Evolutionary conservation across 768 basidiomycete species (phyloP).

Genomic region (Lepiota subincarnata): DNA sequence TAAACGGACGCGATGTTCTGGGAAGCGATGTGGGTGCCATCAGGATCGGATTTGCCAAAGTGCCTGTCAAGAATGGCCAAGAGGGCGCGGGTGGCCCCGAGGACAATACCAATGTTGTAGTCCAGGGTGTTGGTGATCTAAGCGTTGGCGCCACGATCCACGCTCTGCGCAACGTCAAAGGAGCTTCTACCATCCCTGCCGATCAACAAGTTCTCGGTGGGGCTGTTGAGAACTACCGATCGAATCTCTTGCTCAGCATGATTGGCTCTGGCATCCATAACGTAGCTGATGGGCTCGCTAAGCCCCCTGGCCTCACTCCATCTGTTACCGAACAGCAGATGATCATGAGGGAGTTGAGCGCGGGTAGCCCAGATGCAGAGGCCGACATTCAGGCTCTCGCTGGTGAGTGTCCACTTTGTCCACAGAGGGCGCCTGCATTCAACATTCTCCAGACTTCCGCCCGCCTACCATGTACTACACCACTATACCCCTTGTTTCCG

Average conservation of each 20-base stretch:
- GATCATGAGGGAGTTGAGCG: constrained; percentile 91
- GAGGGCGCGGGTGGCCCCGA: constrained; percentile 57
- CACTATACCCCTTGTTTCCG: constrained; percentile 86
- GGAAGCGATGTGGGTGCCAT: constrained; percentile 97
- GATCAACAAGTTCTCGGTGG: constrained; percentile 93
- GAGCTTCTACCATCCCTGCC: constrained; percentile 87
- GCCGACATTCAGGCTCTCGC: constrained; percentile 81
- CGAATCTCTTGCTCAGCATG: constrained; percentile 86
- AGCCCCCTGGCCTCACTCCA: constrained; percentile 63
- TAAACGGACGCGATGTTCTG: constrained; percentile 93
- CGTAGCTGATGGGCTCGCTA: constrained; percentile 49
- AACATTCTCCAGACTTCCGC: constrained; percentile 63
- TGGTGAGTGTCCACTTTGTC: constrained; percentile 48
- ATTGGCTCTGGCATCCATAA: constrained; percentile 72
- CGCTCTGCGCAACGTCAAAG: constrained; percentile 82
- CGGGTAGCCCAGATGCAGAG: constrained; percentile 73
- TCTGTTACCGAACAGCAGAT: constrained; percentile 93
- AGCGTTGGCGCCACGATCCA: constrained; percentile 88
- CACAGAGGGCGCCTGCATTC: not conserved
- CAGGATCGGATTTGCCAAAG: constrained; percentile 94
- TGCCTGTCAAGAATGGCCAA: constrained; percentile 85
- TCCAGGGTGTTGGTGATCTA: constrained; percentile 80
- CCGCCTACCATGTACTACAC: constrained; percentile 96
- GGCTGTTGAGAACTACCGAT: constrained; percentile 91
- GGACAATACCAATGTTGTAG: constrained; percentile 59